phyloP scores from a whole-genome alignment of 2,329 filamentous ascomycete species.

The Trichoderma atrobrunneum region DNA sequence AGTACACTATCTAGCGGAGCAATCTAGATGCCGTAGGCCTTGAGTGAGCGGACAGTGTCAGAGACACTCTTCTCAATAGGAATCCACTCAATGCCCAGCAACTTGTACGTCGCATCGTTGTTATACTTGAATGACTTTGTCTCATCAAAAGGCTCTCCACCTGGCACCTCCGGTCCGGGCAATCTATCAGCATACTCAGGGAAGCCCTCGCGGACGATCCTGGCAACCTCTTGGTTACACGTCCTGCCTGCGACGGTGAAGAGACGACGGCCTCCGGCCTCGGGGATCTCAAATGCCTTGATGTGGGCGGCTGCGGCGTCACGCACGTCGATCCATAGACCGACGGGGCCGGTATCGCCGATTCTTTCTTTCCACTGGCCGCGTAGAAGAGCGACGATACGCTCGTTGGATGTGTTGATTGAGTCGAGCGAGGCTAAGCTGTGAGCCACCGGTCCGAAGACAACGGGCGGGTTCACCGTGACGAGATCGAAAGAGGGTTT shows the following conservation, averaged over 20 bases:
- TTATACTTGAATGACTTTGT: constrained; percentile 52
- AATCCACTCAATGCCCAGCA: constrained; percentile 62
- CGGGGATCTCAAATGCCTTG: constrained; percentile 47
- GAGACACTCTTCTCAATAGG: constrained; percentile 59
- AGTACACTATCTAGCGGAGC: not conserved
- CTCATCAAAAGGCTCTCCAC: constrained; percentile 41
- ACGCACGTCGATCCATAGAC: constrained; percentile 55
- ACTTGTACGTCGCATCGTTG: constrained; percentile 55
- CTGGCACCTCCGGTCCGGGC: constrained; percentile 43
- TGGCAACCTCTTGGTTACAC: constrained; percentile 45
- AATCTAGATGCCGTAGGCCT: constrained; percentile 38
- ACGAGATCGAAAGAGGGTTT: constrained; percentile 49
- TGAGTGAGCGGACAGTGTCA: constrained; percentile 63
- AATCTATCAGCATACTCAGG: constrained; percentile 48
- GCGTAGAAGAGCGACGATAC: constrained; percentile 49
- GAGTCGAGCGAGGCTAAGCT: constrained; percentile 43
- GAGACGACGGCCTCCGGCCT: constrained; percentile 50
- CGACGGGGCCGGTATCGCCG: constrained; percentile 40
- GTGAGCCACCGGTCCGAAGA: constrained; percentile 53
- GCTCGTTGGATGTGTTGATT: constrained; percentile 54
- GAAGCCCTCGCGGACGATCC: constrained; percentile 46
- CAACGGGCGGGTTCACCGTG: constrained; percentile 54
- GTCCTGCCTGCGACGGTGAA: constrained; percentile 49
- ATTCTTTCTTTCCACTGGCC: constrained; percentile 49
- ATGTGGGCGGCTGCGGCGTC: constrained; percentile 55